These are phyloP conservation scores for Aspergillus oerlinghausenensis DNA, from an alignment of 2,329 filamentous ascomycete genomes.

Conservation along the genomic window DNA sequence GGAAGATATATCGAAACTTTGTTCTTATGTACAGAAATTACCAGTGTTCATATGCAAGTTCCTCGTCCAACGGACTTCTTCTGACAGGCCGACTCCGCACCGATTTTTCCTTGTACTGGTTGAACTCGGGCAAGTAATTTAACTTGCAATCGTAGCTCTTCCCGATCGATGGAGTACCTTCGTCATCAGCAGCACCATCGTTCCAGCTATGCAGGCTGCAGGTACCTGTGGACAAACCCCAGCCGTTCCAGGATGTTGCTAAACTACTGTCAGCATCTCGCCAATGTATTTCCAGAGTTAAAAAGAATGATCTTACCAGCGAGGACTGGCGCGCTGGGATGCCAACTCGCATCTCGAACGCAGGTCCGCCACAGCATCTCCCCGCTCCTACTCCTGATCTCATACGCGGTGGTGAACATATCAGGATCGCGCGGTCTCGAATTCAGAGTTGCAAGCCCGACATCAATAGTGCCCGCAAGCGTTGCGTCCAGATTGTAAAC, in stretches of 20 bases:
- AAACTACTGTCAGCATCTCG: background rate
- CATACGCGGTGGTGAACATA: constrained; percentile 52
- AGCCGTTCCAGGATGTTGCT: constrained; percentile 82
- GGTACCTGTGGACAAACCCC: constrained; percentile 66
- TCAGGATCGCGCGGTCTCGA: constrained; percentile 54
- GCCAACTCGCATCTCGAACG: constrained; percentile 86
- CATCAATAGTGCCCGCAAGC: constrained; percentile 70
- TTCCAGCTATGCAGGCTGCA: constrained; percentile 77
- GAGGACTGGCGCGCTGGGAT: constrained; percentile 76
- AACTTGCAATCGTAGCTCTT: constrained; percentile 59
- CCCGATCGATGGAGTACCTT: constrained; percentile 57
- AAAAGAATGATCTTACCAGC: constrained; percentile 50
- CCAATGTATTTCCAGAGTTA: background rate
- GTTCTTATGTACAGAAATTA: background rate
- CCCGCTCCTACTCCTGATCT: constrained; percentile 47
- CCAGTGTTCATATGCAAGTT: constrained; percentile 8
- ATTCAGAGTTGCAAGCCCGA: constrained; percentile 63
- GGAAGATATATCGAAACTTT: background rate
- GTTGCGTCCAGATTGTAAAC: constrained; percentile 94
- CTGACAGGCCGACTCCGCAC: background rate
- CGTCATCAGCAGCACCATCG: constrained; percentile 59
- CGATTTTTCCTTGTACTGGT: constrained; percentile 23
- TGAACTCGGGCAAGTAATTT: constrained; percentile 43
- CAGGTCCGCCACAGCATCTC: constrained; percentile 67
- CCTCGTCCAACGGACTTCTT: constrained; percentile 6